Evolutionary conservation across 2,329 filamentous ascomycete genomes (phyloP).

Genomic region (Teratosphaeria pseudoeucalypti): DNA sequence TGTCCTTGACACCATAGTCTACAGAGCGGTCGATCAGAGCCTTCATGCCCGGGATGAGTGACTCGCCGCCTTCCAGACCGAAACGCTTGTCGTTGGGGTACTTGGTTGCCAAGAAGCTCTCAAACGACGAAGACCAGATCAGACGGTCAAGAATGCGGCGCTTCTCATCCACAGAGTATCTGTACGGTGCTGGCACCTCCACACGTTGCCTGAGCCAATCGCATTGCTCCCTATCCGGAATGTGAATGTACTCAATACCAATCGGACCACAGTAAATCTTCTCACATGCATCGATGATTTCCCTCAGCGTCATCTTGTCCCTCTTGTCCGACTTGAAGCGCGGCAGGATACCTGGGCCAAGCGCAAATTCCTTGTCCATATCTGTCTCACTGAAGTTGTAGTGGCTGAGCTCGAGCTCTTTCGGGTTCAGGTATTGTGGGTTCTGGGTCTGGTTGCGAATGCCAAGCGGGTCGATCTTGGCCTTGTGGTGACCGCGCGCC

Average conservation of each 20-base stretch:
- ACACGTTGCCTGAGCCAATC: slow-evolving; percentile 95
- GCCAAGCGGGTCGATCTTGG: slow-evolving; percentile 88
- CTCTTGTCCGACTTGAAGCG: slow-evolving; percentile 80
- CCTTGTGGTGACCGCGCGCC: slow-evolving; percentile 95
- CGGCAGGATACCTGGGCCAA: slow-evolving; percentile 90
- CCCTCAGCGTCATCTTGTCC: slow-evolving; percentile 92
- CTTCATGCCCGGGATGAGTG: slow-evolving; percentile 97
- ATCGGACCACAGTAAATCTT: slow-evolving; percentile 96
- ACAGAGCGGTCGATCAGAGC: slow-evolving; percentile 96
- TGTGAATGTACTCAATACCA: slow-evolving; percentile 97
- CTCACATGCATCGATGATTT: slow-evolving; percentile 89
- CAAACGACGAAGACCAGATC: slow-evolving; percentile 98
- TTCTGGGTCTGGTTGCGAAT: slow-evolving; percentile 78
- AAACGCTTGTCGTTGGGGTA: slow-evolving; percentile 99
- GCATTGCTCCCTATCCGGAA: slow-evolving; percentile 92
- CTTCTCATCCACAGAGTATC: slow-evolving; percentile 97
- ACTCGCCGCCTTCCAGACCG: slow-evolving; percentile 93
- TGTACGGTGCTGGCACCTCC: slow-evolving; percentile 89
- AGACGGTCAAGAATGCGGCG: slow-evolving; percentile 91
- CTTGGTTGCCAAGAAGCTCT: slow-evolving; percentile 89
- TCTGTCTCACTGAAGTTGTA: slow-evolving; percentile 95
- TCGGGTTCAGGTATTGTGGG: slow-evolving; percentile 78
- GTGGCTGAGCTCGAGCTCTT: slow-evolving; percentile 84
- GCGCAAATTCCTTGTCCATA: slow-evolving; percentile 78
- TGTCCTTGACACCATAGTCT: slow-evolving; percentile 97